phyloP scores from a whole-genome alignment of 208 protist species.

The Trypanosoma conorhini region DNA sequence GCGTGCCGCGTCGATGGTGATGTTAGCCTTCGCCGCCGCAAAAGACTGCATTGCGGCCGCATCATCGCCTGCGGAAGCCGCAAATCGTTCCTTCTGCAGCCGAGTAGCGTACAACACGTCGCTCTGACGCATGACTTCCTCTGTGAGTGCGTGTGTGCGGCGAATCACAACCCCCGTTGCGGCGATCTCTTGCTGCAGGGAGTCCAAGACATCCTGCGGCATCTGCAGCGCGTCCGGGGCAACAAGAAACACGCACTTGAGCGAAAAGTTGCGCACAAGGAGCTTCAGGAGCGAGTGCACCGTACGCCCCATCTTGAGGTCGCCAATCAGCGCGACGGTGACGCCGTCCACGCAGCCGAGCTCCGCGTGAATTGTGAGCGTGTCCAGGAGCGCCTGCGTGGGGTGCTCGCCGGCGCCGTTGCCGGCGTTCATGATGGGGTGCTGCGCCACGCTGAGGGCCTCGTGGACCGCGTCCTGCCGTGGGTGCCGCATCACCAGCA shows the following conservation, averaged over 20 bases:
- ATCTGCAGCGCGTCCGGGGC: constrained; percentile 90
- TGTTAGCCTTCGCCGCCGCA: constrained; percentile 71
- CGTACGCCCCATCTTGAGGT: constrained; percentile 98
- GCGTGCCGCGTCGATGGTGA: constrained; percentile 70
- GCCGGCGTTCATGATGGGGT: constrained; percentile 97
- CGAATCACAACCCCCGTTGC: constrained; percentile 47
- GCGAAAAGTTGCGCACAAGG: constrained; percentile 84
- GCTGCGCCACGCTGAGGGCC: constrained; percentile 51
- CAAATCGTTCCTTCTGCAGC: constrained; percentile 98
- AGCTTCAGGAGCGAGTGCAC: constrained; percentile 96
- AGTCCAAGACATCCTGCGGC: constrained; percentile 78
- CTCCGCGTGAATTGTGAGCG: constrained; percentile 96
- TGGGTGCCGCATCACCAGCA: constrained; percentile 96
- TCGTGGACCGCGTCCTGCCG: constrained; percentile 76
- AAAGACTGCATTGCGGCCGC: constrained; percentile 80
- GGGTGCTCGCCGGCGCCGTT: constrained; percentile 98
- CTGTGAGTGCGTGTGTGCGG: constrained; percentile 26
- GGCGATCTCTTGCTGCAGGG: constrained; percentile 44
- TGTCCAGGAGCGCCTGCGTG: constrained; percentile 98
- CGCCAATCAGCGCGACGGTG: constrained; percentile 95
- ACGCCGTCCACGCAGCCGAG: constrained; percentile 89
- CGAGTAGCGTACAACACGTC: constrained; percentile 98
- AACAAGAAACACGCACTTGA: constrained; percentile 89
- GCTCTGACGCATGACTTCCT: constrained; percentile 74
- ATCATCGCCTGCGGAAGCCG: constrained; percentile 37